Evolutionary conservation across 192 early-diverging fungal genomes (phyloP).

Genomic region (Dissophora ornata): DNA sequence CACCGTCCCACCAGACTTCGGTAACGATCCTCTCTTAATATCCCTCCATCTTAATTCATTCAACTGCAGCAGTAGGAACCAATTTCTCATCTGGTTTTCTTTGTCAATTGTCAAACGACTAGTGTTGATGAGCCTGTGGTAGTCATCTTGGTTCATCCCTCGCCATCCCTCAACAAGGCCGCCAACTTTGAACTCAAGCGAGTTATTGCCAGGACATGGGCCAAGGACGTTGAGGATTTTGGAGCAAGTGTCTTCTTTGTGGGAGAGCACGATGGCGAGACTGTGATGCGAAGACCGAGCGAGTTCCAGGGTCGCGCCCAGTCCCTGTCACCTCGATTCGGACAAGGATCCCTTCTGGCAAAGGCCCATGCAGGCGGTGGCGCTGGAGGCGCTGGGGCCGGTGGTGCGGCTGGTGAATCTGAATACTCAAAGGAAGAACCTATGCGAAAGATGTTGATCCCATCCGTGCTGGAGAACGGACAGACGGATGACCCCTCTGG

Average conservation of each 20-base stretch:
- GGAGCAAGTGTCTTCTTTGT: conserved; percentile 48
- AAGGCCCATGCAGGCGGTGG: neutral
- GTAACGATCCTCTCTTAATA: conserved; percentile 1
- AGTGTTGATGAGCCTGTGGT: conserved; percentile 41
- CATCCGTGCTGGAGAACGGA: conserved; percentile 44
- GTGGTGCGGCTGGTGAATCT: neutral
- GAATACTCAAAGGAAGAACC: conserved; percentile 30
- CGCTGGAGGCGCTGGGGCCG: conserved; percentile 1
- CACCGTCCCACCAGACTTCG: conserved; percentile 11
- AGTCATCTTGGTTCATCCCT: conserved; percentile 43
- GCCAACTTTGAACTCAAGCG: conserved; percentile 47
- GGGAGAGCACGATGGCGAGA: conserved; percentile 48
- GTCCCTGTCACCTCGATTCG: conserved; percentile 28
- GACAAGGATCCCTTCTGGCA: conserved; percentile 6
- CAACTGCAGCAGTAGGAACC: no score
- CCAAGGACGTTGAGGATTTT: conserved; percentile 45
- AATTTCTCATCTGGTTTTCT: neutral
- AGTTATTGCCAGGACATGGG: conserved; percentile 48
- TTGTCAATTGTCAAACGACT: no score
- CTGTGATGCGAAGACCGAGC: conserved; percentile 42
- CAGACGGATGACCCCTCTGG: conserved; percentile 38
- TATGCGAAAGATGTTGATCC: conserved; percentile 52
- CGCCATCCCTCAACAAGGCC: conserved; percentile 29
- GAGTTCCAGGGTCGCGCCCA: conserved; percentile 38
- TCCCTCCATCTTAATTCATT: no score